Evolutionary conservation across 805 yeast genomes (phyloP).

Genomic region (Brettanomyces anomalus): DNA sequence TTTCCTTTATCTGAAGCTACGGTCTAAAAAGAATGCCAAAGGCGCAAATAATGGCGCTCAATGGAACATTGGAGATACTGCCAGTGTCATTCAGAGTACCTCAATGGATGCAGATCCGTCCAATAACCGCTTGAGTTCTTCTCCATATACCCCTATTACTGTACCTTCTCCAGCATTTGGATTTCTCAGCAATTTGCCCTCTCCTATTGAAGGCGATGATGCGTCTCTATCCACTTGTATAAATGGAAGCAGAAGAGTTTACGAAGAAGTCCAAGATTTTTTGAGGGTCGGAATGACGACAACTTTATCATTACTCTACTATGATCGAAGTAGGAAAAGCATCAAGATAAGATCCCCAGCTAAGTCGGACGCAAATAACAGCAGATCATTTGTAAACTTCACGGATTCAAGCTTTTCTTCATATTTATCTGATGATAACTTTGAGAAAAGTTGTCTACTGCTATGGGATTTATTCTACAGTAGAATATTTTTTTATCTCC

Average conservation of each 20-base stretch:
- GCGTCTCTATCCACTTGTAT: no score
- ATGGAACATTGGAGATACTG: background rate
- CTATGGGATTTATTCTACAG: constrained; percentile 52
- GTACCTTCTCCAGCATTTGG: constrained; percentile 4
- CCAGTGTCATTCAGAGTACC: background rate
- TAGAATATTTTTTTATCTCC: constrained; percentile 47
- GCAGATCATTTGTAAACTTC: background rate
- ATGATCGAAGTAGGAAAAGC: constrained; percentile 20
- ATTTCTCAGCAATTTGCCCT: background rate
- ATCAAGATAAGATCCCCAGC: constrained; percentile 17
- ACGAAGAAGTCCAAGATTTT: constrained; percentile 34
- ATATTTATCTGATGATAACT: constrained; percentile 10
- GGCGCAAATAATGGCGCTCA: background rate
- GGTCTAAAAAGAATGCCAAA: constrained; percentile 9
- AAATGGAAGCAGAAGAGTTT: no score
- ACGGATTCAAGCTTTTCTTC: constrained; percentile 13
- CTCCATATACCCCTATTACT: constrained; percentile 6
- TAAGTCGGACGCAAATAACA: background rate
- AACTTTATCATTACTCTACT: constrained; percentile 15
- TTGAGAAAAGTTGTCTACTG: constrained; percentile 29
- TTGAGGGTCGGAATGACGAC: constrained; percentile 32
- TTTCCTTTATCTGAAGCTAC: constrained; percentile 23
- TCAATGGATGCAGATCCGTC: constrained; percentile 4
- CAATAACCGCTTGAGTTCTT: constrained; percentile 1
- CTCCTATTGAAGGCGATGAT: background rate